phyloP scores from a whole-genome alignment of 2,329 filamentous ascomycete genomes.

The Ceratocystiopsis sp. region DNA sequence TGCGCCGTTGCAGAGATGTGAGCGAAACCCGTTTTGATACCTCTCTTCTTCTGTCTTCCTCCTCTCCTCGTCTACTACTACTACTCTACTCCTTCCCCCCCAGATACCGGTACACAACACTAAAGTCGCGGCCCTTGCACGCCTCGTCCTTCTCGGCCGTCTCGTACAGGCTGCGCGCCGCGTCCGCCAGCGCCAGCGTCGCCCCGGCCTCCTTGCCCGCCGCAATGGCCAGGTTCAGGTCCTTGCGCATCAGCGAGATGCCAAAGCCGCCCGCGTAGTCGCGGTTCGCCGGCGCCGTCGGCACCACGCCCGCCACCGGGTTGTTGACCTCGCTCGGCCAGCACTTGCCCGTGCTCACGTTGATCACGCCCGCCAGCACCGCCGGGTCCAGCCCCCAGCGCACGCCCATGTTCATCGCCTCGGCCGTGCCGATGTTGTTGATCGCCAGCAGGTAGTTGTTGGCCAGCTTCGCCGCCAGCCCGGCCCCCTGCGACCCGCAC shows the following conservation, averaged over 20 bases:
- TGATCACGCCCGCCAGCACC: conserved; percentile 71
- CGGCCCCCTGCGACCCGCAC: conserved; percentile 69
- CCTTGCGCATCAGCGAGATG: conserved; percentile 65
- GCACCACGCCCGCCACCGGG: conserved; percentile 71
- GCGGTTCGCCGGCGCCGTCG: conserved; percentile 54
- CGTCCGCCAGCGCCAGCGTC: conserved; percentile 44
- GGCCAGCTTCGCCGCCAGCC: conserved; percentile 80
- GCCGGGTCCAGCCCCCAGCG: conserved; percentile 41
- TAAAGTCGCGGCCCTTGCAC: conserved; percentile 60
- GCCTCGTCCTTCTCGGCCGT: conserved; percentile 41
- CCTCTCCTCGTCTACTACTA: too few species aligned
- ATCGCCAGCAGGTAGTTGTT: conserved; percentile 95
- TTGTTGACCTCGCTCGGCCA: conserved; percentile 97
- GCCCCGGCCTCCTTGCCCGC: conserved; percentile 53
- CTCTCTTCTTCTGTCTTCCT: too few species aligned
- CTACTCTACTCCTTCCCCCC: conserved; percentile 28
- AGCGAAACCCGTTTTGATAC: too few species aligned
- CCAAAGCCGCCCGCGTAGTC: conserved; percentile 69
- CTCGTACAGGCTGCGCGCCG: conserved; percentile 51
- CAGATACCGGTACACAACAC: conserved; percentile 61
- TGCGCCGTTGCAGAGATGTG: too few species aligned
- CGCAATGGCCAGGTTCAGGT: conserved; percentile 54
- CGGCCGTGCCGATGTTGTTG: conserved; percentile 63
- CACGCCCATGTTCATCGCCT: conserved; percentile 50
- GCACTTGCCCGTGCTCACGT: conserved; percentile 82